A percentile compares a stretch with the other conserved stretches of the same genome.
These are phyloP conservation scores for Corrigiola litoralis DNA, from an alignment of 179 eudicot genomes.

Conservation along the genomic window DNA sequence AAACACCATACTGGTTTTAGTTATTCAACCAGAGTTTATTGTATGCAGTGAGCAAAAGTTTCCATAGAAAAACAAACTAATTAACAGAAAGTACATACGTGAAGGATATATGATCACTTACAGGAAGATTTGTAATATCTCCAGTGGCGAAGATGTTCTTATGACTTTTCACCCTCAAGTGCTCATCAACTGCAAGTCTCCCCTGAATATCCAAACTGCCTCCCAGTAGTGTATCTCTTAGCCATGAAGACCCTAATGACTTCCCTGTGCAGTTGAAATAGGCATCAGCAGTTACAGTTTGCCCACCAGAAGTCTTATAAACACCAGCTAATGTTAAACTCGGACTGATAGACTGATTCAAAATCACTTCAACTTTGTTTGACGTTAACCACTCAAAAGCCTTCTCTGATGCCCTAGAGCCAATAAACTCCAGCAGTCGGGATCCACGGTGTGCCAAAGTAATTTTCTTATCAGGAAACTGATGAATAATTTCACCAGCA, in stretches of 20 bases:
- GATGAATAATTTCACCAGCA: slow-evolving; percentile 52
- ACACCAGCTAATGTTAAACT: slow-evolving; percentile 34
- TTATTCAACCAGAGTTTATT: not conserved
- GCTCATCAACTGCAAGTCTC: slow-evolving; percentile 48
- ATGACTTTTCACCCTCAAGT: slow-evolving; percentile 52
- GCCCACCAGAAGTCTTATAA: slow-evolving; percentile 56
- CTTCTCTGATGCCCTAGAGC: slow-evolving; percentile 46
- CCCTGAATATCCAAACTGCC: slow-evolving; percentile 47
- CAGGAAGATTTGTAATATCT: slow-evolving; percentile 58
- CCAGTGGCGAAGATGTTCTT: slow-evolving; percentile 64
- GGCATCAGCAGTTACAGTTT: slow-evolving; percentile 49
- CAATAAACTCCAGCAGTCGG: slow-evolving; percentile 58
- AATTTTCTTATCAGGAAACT: slow-evolving; percentile 57
- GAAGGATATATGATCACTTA: slow-evolving; percentile 28
- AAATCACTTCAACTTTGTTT: slow-evolving; percentile 52
- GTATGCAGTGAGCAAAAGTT: not conserved
- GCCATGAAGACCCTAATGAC: slow-evolving; percentile 62
- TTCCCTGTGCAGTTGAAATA: slow-evolving; percentile 52
- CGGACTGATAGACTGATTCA: slow-evolving; percentile 44
- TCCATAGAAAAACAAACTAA: not conserved
- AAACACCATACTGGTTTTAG: not conserved
- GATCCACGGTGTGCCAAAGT: slow-evolving; percentile 60
- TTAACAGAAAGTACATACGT: not conserved
- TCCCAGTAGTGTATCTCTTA: slow-evolving; percentile 42
- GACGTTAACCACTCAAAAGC: slow-evolving; percentile 58